These are phyloP conservation scores for Pneumocystis canis DNA, from an alignment of 1,139 yeast species.

Conservation along the genomic window DNA sequence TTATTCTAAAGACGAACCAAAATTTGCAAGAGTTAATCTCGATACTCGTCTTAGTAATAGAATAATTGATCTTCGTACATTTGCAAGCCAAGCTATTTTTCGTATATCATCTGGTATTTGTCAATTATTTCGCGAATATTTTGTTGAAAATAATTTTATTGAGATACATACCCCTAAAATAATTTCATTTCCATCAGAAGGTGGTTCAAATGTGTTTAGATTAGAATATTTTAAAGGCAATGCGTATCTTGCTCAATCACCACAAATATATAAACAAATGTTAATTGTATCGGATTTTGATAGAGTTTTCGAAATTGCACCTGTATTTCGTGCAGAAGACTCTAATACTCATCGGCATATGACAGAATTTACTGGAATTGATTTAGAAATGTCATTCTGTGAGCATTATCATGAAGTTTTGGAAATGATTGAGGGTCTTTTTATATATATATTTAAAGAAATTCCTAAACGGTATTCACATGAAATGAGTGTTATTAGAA, in stretches of 20 bases:
- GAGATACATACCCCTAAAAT: conserved; percentile 95
- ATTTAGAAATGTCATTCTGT: conserved; percentile 94
- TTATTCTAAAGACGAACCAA: conserved; percentile 40
- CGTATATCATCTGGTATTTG: conserved; percentile 84
- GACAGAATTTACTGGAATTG: conserved; percentile 97
- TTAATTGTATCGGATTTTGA: conserved; percentile 96
- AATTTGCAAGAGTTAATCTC: conserved; percentile 77
- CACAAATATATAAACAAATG: conserved; percentile 95
- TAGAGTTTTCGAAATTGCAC: conserved; percentile 87
- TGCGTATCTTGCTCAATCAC: conserved; percentile 93
- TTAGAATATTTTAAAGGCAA: conserved; percentile 81
- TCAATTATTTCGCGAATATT: conserved; percentile 75
- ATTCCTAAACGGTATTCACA: conserved; percentile 62
- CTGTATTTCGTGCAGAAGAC: conserved; percentile 97
- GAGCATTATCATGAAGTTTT: conserved; percentile 94
- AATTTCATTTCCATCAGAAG: conserved; percentile 91
- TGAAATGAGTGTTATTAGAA: conserved; percentile 82
- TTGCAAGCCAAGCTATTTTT: conserved; percentile 94
- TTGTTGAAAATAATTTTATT: conserved; percentile 50
- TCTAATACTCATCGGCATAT: conserved; percentile 97
- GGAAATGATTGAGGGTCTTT: conserved; percentile 68
- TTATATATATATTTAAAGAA: conserved; percentile 74
- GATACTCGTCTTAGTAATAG: conserved; percentile 92
- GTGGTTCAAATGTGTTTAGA: conserved; percentile 93
- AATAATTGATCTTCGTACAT: conserved; percentile 90